phyloP scores from a whole-genome alignment of 2,329 filamentous ascomycete species.

The Thermoascus crustaceus region DNA sequence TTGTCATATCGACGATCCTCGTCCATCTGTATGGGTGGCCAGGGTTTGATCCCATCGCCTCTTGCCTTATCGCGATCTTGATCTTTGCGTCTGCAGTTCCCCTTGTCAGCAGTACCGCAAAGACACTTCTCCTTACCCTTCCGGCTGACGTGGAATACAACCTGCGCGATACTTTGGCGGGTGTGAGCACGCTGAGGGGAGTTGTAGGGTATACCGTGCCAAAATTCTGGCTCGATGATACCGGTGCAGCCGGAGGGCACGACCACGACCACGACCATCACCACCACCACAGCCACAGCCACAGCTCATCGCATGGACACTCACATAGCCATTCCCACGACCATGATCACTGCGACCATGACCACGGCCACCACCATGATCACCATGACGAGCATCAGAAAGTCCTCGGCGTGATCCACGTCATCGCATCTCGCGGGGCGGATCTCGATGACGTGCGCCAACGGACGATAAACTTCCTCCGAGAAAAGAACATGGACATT shows the following conservation, averaged over 20 bases:
- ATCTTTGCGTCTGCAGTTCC: slow-evolving; percentile 91
- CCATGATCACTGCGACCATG: slow-evolving; percentile 39
- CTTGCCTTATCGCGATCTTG: slow-evolving; percentile 82
- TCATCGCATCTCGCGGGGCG: slow-evolving; percentile 63
- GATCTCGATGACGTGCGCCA: slow-evolving; percentile 77
- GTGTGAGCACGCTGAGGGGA: slow-evolving; percentile 71
- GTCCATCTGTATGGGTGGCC: slow-evolving; percentile 85
- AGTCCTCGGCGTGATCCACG: slow-evolving; percentile 83
- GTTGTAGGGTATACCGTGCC: slow-evolving; percentile 80
- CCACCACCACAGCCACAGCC: slow-evolving; percentile 16
- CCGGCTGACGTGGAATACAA: slow-evolving; percentile 81
- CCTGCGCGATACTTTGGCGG: slow-evolving; percentile 75
- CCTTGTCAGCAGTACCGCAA: slow-evolving; percentile 75
- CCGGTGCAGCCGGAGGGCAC: slow-evolving; percentile 31
- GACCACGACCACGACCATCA: slow-evolving; percentile 15
- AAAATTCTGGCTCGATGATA: slow-evolving; percentile 86
- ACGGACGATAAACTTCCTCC: slow-evolving; percentile 64
- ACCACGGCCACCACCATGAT: slow-evolving; percentile 39
- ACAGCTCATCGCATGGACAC: slow-evolving; percentile 99
- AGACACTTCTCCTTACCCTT: slow-evolving; percentile 72
- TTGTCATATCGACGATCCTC: slow-evolving; percentile 82
- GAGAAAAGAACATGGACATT: slow-evolving; percentile 65
- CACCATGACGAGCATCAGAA: slow-evolving; percentile 62
- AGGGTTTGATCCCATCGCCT: slow-evolving; percentile 90
- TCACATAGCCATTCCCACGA: slow-evolving; percentile 71